A percentile compares a stretch with the other conserved stretches of the same genome.
These are phyloP conservation scores for Aquilaria sinensis DNA, from an alignment of 345 rosid species.

Conservation along the genomic window DNA sequence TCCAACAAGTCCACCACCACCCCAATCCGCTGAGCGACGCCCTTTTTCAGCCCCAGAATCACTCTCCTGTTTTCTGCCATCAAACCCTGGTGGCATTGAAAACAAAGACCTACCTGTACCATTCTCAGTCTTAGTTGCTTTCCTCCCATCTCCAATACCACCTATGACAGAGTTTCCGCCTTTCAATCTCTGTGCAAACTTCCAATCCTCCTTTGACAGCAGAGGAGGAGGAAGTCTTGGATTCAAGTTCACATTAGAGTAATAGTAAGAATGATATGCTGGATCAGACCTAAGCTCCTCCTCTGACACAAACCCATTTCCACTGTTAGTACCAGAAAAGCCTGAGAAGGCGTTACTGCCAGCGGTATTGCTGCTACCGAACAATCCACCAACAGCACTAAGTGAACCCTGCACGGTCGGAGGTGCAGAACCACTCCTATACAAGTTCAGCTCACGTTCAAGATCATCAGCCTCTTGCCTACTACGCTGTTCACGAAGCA, in stretches of 20 bases:
- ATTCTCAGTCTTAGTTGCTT: constrained; percentile 38
- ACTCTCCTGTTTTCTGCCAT: constrained; percentile 47
- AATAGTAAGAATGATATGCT: constrained; percentile 56
- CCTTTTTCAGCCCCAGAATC: constrained; percentile 39
- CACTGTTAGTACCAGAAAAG: constrained; percentile 35
- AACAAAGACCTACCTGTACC: constrained; percentile 51
- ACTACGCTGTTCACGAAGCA: constrained; percentile 43
- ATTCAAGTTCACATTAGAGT: constrained; percentile 72
- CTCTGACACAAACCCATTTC: constrained; percentile 41
- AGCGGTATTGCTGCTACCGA: constrained; percentile 31
- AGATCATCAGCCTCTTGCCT: constrained; percentile 51
- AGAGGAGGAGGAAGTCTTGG: constrained; percentile 95
- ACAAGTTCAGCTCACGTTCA: constrained; percentile 58
- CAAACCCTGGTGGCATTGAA: constrained; percentile 75
- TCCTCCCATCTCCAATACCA: constrained; percentile 74
- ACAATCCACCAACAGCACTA: constrained; percentile 54
- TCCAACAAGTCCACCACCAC: constrained; percentile 73
- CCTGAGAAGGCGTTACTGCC: constrained; percentile 27
- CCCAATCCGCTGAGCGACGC: constrained; percentile 58
- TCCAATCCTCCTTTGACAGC: constrained; percentile 83
- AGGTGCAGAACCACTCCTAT: constrained; percentile 74
- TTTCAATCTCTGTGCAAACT: constrained; percentile 67
- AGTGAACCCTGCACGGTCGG: constrained; percentile 73
- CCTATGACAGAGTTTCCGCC: constrained; percentile 52
- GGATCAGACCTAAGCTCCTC: constrained; percentile 87